Evolutionary conservation across 139 green algal species (phyloP).

Genomic region (Bryopsis sp.): DNA sequence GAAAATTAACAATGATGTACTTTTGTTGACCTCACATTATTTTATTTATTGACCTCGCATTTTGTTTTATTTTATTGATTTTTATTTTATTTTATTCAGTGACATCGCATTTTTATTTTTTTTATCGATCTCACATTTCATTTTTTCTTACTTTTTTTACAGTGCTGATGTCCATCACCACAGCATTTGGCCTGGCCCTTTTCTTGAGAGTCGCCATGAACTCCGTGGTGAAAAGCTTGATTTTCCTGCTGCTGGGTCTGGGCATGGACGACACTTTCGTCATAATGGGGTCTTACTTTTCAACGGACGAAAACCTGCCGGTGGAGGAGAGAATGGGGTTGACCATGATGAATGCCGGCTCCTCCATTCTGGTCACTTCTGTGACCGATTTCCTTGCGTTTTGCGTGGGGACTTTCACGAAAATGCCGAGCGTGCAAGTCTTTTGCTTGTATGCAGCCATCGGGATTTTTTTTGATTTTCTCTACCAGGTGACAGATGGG

Average conservation of each 20-base stretch:
- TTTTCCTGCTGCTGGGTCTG: slow-evolving; percentile 47
- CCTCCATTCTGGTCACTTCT: slow-evolving; percentile 34
- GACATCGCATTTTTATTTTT: too few relatives aligned
- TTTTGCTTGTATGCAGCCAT: slow-evolving; percentile 41
- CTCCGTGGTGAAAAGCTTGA: slow-evolving; percentile 17
- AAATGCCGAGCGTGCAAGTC: slow-evolving; percentile 28
- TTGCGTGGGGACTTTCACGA: slow-evolving; percentile 32
- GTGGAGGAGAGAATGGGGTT: slow-evolving; percentile 21
- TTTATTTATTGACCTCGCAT: too few relatives aligned
- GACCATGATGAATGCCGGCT: slow-evolving; percentile 26
- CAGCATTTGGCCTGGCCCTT: too few relatives aligned
- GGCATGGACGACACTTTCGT: slow-evolving; percentile 50
- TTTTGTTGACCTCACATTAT: too few relatives aligned
- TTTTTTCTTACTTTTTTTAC: too few relatives aligned
- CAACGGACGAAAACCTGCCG: slow-evolving; percentile 15
- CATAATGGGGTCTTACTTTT: slow-evolving; percentile 30
- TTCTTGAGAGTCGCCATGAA: too few relatives aligned
- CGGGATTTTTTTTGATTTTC: slow-evolving; percentile 35
- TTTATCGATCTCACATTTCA: too few relatives aligned
- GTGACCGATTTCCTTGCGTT: slow-evolving; percentile 46
- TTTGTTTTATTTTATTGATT: too few relatives aligned
- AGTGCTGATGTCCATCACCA: slow-evolving; percentile 18
- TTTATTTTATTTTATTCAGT: too few relatives aligned
- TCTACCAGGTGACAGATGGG: slow-evolving; percentile 27
- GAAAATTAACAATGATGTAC: too few relatives aligned